These are phyloP conservation scores for Vitis hybrid DNA, from an alignment of 177 flowering plant genomes.

Conservation along the genomic window DNA sequence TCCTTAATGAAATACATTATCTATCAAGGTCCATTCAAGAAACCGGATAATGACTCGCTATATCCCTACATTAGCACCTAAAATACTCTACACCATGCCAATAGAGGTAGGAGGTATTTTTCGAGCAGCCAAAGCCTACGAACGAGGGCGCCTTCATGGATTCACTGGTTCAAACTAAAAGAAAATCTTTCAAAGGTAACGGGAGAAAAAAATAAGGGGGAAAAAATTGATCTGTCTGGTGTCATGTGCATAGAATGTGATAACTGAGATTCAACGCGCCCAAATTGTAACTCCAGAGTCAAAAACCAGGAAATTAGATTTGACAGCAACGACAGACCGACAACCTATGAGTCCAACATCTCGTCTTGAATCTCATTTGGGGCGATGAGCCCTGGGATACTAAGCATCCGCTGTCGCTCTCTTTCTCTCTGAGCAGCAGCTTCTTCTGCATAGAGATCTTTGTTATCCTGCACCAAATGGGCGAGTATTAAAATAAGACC, in stretches of 20 bases:
- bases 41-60: constrained; percentile 22
- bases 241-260: constrained; percentile 6
- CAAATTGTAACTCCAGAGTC: background rate
- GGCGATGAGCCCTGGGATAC: constrained; percentile 93
- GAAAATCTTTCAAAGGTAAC: background rate
- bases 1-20: constrained; percentile 1
- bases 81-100: constrained; percentile 21
- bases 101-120: constrained; percentile 14
- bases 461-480: constrained; percentile 73
- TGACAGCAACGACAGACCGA: background rate
- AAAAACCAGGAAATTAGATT: constrained; percentile 11
- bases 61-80: constrained; percentile 34
- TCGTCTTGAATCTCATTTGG: constrained; percentile 96
- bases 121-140: background rate
- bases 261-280: constrained; percentile 9
- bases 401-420: constrained; percentile 85
- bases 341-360: constrained; percentile 83
- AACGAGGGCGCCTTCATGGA: background rate
- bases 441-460: constrained; percentile 96
- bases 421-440: constrained; percentile 90
- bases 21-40: constrained; percentile 10
- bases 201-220: constrained; percentile 4
- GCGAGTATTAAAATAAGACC: background rate
- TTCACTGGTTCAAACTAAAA: background rate
- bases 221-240: constrained; percentile 6